Evolutionary conservation across 179 eudicot species (phyloP), one percentile per base, ranked within the genome.

Genomic region (Patellifolia procumbens): DNA sequence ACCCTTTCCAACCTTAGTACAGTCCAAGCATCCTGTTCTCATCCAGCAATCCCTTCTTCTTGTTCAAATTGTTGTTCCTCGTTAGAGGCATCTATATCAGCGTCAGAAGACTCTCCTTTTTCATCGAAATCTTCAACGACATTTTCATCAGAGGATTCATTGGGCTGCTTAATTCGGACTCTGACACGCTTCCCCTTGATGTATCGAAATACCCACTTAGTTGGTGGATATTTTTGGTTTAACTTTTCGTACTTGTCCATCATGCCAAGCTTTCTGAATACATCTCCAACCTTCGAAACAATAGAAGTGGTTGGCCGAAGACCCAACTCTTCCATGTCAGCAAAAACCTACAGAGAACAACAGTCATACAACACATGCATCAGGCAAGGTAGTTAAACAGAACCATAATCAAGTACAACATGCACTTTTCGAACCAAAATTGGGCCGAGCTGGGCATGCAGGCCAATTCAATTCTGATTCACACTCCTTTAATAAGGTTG

Each of bases 261-360:
- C 98, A 87, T 94, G 22, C 87, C 92, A 53, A 92, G 87, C 87
- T 92, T 89, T 80, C 77, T 78, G 72, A 94, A 92, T 37, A 85
- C 91, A 68, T 88, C 89, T 68, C 98, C 98, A 48, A 94, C 88
- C 85, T 82, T 94, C 45, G 85, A 70, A 66, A 92, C 91, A 9
- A 94, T 85, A 61, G 91, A 43, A 72, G 62, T 63, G 45, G 88
- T 94, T n/a, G 94, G 97, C 35, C 88, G 85, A n/a, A 88, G 79
- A 60, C 98, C 92, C 42, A 94, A 89, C 79, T 94, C 97, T 83
- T 94, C 98, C 98, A 92, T 94, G 87, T 94, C 98, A 59, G 97
- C 98, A 85, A 94, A 94, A 75, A 83, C 70, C 98, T 92, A 46
- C 75, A 67, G 59, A 60, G 39, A 46, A 74, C 39, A 28, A 60